These are phyloP conservation scores for Eruca vesicaria DNA, from an alignment of 441 rosid genomes.

Conservation along the genomic window DNA sequence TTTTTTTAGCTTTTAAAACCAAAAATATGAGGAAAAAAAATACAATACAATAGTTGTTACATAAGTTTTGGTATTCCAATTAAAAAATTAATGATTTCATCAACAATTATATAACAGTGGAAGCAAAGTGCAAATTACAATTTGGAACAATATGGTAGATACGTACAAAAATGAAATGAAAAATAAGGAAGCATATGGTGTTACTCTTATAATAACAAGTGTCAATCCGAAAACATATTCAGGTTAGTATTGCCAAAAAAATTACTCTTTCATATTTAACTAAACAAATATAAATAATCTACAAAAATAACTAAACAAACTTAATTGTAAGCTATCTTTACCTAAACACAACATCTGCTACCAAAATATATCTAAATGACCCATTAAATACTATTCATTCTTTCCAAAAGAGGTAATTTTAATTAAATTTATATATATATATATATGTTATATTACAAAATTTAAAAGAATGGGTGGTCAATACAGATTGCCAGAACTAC, in stretches of 20 bases:
- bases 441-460: too few relatives aligned
- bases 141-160: not conserved
- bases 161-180: not conserved
- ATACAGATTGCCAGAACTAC: not conserved
- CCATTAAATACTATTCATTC: not conserved
- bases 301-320: too few relatives aligned
- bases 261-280: too few relatives aligned
- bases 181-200: not conserved
- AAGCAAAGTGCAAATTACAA: not conserved
- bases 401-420: not conserved
- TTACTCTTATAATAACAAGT: not conserved
- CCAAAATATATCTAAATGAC: not conserved
- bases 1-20: too few relatives aligned
- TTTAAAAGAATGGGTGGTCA: too few relatives aligned
- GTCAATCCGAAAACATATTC: not conserved
- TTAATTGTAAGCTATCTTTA: not conserved
- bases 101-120: not conserved
- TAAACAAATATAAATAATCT: too few relatives aligned
- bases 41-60: too few relatives aligned
- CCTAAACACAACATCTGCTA: not conserved
- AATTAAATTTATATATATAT: too few relatives aligned
- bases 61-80: too few relatives aligned
- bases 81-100: too few relatives aligned
- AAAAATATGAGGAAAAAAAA: too few relatives aligned
- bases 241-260: not conserved